Evolutionary conservation across 768 basidiomycete genomes (phyloP).

Genomic region (Russula foetens): DNA sequence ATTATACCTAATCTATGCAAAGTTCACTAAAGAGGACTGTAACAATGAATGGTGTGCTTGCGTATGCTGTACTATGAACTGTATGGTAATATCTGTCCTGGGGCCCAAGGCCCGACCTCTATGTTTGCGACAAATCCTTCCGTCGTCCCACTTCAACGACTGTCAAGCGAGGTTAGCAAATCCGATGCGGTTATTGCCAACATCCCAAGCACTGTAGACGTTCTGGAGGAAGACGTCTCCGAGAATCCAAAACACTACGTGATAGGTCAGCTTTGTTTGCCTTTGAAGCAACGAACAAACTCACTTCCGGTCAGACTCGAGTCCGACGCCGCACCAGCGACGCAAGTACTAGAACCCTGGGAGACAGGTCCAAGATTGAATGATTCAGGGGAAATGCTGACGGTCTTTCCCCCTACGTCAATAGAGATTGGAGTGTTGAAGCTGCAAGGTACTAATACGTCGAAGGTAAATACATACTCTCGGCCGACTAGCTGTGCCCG

Average conservation of each 20-base stretch:
- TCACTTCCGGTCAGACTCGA: background rate
- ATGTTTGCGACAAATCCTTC: no score
- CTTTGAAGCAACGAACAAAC: background rate
- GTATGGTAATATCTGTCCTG: no score
- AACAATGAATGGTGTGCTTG: no score
- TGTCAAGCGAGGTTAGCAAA: constrained; percentile 9
- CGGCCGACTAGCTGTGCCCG: background rate
- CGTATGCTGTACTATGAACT: no score
- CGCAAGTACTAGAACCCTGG: background rate
- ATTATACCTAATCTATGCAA: no score
- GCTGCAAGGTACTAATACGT: background rate
- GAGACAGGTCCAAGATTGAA: constrained; percentile 5
- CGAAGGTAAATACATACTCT: background rate
- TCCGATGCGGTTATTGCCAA: constrained; percentile 1
- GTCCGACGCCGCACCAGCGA: background rate
- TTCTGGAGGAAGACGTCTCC: constrained; percentile 11
- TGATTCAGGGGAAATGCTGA: background rate
- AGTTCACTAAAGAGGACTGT: no score
- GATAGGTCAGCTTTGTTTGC: background rate
- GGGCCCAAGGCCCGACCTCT: no score
- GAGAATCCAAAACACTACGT: background rate
- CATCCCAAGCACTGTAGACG: constrained; percentile 2
- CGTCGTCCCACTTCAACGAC: no score
- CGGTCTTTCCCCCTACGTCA: background rate
- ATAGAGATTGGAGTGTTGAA: background rate